Percentiles rank a stretch among this genome's conserved stretches.
phyloP scores from a whole-genome alignment of 306 rosid genomes.

The Malus orientalis region DNA sequence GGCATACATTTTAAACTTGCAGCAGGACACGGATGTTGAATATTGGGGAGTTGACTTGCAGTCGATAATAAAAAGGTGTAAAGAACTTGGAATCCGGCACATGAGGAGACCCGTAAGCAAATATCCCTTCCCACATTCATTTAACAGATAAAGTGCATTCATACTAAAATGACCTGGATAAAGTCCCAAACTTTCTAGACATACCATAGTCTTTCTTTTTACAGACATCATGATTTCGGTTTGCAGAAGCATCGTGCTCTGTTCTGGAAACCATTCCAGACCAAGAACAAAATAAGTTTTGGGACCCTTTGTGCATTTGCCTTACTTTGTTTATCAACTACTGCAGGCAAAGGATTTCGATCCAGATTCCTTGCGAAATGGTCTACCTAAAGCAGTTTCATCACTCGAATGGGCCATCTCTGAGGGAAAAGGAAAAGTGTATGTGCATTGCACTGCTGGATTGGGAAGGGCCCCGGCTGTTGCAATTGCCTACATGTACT shows the following conservation, averaged over 20 bases:
- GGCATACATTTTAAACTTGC: slow-evolving; percentile 83
- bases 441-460: slow-evolving; percentile 90
- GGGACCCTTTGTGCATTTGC: neutral
- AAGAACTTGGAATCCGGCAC: slow-evolving; percentile 57
- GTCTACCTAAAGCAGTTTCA: slow-evolving; percentile 83
- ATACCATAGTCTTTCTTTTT: neutral
- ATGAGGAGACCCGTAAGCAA: slow-evolving; percentile 72
- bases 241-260: neutral
- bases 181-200: neutral
- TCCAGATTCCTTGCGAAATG: slow-evolving; percentile 69
- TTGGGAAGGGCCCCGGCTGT: slow-evolving; percentile 94
- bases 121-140: neutral
- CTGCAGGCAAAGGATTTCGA: slow-evolving; percentile 81
- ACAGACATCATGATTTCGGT: neutral
- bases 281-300: neutral
- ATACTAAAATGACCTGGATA: neutral
- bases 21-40: slow-evolving; percentile 81
- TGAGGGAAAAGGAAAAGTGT: slow-evolving; percentile 73
- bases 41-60: slow-evolving; percentile 79
- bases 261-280: neutral
- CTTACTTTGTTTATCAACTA: neutral
- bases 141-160: neutral
- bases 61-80: slow-evolving; percentile 45
- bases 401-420: slow-evolving; percentile 83
- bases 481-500: slow-evolving; percentile 79